A percentile compares a stretch with the other conserved stretches of the same genome.
These are phyloP conservation scores for Pleurozium schreberi DNA, from an alignment of 225 moss, liverwort and hornwort genomes.

Conservation along the genomic window DNA sequence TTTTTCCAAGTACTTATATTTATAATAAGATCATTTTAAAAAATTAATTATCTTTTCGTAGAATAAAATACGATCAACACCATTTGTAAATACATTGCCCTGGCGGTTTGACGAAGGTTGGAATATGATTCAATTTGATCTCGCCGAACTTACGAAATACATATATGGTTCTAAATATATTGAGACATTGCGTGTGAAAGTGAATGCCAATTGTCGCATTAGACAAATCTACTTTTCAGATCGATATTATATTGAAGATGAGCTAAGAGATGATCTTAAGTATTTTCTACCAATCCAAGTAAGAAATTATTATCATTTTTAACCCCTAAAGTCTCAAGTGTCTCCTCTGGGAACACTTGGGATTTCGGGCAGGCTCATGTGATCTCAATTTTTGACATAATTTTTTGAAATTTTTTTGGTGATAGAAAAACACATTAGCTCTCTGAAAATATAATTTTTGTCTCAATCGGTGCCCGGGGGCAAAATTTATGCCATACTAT, in stretches of 20 bases:
- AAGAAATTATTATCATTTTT: not conserved
- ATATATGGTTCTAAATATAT: not conserved
- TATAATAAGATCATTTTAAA: not conserved
- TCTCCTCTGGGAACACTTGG: too few relatives aligned
- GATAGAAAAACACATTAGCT: too few relatives aligned
- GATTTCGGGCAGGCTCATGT: too few relatives aligned
- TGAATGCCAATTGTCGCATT: not conserved
- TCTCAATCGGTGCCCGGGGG: too few relatives aligned
- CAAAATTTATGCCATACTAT: too few relatives aligned
- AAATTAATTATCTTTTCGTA: not conserved
- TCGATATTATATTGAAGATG: not conserved
- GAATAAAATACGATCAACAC: not conserved
- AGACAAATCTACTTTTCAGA: not conserved
- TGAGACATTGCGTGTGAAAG: not conserved
- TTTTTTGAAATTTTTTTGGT: too few relatives aligned
- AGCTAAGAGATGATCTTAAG: not conserved
- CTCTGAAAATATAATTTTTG: too few relatives aligned
- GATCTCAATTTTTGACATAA: too few relatives aligned
- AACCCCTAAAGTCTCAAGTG: too few relatives aligned
- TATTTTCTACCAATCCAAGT: slow-evolving; percentile 10
- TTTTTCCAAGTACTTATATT: not conserved
- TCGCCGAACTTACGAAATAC: not conserved
- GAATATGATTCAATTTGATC: slow-evolving; percentile 21
- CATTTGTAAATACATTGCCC: not conserved
- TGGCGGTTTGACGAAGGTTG: not conserved